Evolutionary conservation across 2,329 filamentous ascomycete genomes (phyloP), one percentile per base, ranked within the genome.

Genomic region (Trichoderma atroviride): DNA sequence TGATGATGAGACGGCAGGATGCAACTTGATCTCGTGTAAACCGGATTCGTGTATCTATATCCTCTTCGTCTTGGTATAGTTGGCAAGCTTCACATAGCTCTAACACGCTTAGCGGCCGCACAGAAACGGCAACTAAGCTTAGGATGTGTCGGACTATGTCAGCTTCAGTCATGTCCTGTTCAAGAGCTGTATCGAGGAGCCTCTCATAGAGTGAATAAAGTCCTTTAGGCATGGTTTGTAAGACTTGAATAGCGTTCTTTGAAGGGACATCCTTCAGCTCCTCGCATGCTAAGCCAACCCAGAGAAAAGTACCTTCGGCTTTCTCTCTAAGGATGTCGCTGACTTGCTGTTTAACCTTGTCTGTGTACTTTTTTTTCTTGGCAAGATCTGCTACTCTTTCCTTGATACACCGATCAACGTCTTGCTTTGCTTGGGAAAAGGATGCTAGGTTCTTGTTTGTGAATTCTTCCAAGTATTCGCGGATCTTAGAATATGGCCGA

Each of bases 261-360:
- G 73, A 73, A 29, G 68, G 64, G 31, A 71, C 50, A 13, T 59
- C 43, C 22, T 72, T 69, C 1, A 76, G 70, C 33, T 73, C 73
- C 55, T 71, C 55, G 33, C 74, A 74, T 14, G 73, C 74, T 29
- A 73, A 71, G 33, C 73, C 72, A 27, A 75, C 66, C 74, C 73
- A 76, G 14, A 76, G 69, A 27, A 76, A 76, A 14, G 69, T 76
- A 10, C 72, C 71, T 57, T 72, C 72, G 5, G 72, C 72, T 50
- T 73, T 76, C 16, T 70, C 57, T 52, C 66, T 57, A 7, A 76
- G 73, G 5, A 73, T 70, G 10, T 71, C 50, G 6, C 57, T 69
- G 14, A 75, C 60, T 37, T 74, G 64, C 0, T 60, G 43, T 31
- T 70, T 70, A n/a, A 70, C 57, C 52, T 70, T 72, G 16, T 60